Evolutionary conservation across 208 protist species (phyloP), one percentile per base, ranked within the genome.

Genomic region (Crithidia fasciculata): DNA sequence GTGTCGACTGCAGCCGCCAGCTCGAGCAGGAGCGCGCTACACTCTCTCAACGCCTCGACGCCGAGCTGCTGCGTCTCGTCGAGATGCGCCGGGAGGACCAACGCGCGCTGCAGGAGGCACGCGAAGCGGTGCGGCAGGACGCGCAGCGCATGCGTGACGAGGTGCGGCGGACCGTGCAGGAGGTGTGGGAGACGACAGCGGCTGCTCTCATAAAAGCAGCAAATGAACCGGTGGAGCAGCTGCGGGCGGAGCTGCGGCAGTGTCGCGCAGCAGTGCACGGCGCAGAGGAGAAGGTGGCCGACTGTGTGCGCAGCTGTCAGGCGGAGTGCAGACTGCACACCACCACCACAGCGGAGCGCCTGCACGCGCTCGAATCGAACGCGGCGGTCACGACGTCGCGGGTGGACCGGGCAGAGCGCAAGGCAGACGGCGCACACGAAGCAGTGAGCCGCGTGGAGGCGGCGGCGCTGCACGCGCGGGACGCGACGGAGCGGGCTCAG

Each of bases 61-160:
- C 68, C 18, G 91, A 93, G 75, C 68, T 93, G 45, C 57, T 91
- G 60, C 89, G 87, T 8, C 85, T 86, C 28, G 84, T 83, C 0
- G 89, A 93, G 59, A 89, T 93, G 84, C 85, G 84, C 7, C 74
- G 79, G 13, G 87, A 91, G 18, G 89, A 90, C 43, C 78, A 93
- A 49, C 81, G 83, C 16, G 84, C 78, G 60, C 71, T 90, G 54
- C 76, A 82, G 62, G 64, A 67, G 40, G 70, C 85, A 7, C 69
- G 72, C 54, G 85, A 84, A 18, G 65, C 76, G 13, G 43, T 91
- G 55, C 69, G 63, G 55, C 53, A 83, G 8, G 89, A 89, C 57
- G 19, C 80, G 6, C 70, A 61, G 37, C 43, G 45, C 15, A 72
- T 82, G 44, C 63, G 67, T n/a, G 49, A 19, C 1, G 65, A 66